A percentile compares a stretch with the other conserved stretches of the same genome.
phyloP scores from a whole-genome alignment of 2,329 filamentous ascomycete genomes.

The Blastomyces percursus region DNA sequence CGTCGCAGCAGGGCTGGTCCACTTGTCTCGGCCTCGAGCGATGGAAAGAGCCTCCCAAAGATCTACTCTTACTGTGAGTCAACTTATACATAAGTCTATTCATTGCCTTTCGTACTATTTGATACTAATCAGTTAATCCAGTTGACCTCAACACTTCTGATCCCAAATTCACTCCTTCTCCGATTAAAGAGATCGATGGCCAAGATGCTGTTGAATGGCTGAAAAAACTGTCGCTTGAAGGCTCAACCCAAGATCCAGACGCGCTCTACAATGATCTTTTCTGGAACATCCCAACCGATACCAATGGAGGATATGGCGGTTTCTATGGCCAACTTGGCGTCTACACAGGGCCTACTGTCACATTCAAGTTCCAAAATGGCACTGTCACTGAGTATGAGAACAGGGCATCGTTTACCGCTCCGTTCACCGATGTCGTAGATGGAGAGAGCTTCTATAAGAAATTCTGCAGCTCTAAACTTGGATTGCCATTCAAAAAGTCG shows the following conservation, averaged over 20 bases:
- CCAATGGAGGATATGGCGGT: slow-evolving; percentile 4
- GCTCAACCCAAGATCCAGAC: slow-evolving; percentile 21
- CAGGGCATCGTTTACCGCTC: slow-evolving; percentile 15
- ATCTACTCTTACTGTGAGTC: slow-evolving; percentile 34
- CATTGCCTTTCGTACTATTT: background rate
- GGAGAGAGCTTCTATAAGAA: slow-evolving; percentile 32
- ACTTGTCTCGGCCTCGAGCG: slow-evolving; percentile 50
- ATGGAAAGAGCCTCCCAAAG: slow-evolving; percentile 49
- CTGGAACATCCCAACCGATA: slow-evolving; percentile 11
- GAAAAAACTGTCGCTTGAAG: slow-evolving; percentile 14
- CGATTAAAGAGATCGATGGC: slow-evolving; percentile 23
- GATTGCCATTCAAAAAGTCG: slow-evolving; percentile 1
- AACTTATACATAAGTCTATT: background rate
- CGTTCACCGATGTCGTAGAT: slow-evolving; percentile 28
- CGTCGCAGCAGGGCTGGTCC: slow-evolving; percentile 44
- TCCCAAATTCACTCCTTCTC: slow-evolving; percentile 16
- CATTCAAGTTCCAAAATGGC: slow-evolving; percentile 24
- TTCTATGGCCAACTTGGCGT: slow-evolving; percentile 9
- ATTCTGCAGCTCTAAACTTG: slow-evolving; percentile 22
- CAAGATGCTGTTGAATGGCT: slow-evolving; percentile 22
- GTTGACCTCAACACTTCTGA: slow-evolving; percentile 13
- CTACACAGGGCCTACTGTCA: slow-evolving; percentile 22
- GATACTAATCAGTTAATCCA: slow-evolving; percentile 7
- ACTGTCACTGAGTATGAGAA: slow-evolving; percentile 20
- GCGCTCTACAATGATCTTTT: slow-evolving; percentile 26